Evolutionary conservation across 164 flowering plant species (phyloP).

Genomic region (Pachysandra terminalis): DNA sequence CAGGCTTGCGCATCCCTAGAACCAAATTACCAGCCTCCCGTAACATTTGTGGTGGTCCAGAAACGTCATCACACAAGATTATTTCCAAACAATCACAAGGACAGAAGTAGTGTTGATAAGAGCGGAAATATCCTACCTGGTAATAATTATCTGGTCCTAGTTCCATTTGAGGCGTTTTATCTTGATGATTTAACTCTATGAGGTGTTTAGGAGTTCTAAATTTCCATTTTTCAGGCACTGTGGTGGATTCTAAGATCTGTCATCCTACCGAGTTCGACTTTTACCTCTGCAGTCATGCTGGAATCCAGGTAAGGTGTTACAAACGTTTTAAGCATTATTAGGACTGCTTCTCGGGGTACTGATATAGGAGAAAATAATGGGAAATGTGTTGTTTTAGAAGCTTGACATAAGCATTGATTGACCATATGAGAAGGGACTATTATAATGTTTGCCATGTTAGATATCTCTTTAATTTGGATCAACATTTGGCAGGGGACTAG

Average conservation of each 20-base stretch:
- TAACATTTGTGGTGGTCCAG: slow-evolving; percentile 45
- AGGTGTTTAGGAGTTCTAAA: neutral
- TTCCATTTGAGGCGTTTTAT: neutral
- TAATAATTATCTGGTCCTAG: neutral
- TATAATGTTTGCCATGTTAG: too few species aligned
- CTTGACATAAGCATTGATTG: neutral
- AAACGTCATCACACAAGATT: slow-evolving; percentile 47
- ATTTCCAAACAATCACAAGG: slow-evolving; percentile 34
- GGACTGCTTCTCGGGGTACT: too few species aligned
- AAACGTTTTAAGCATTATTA: too few species aligned
- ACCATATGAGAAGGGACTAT: neutral
- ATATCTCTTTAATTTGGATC: neutral
- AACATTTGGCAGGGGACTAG: slow-evolving; percentile 60
- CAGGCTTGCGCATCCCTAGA: slow-evolving; percentile 43
- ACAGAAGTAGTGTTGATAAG: slow-evolving; percentile 29
- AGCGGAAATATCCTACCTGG: slow-evolving; percentile 27
- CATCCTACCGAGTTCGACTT: slow-evolving; percentile 69
- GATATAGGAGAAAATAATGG: neutral
- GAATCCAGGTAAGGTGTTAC: slow-evolving; percentile 42
- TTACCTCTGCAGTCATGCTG: slow-evolving; percentile 64
- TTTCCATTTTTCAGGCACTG: slow-evolving; percentile 43
- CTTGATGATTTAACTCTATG: neutral
- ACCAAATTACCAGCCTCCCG: slow-evolving; percentile 38
- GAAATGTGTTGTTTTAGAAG: neutral
- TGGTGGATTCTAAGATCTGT: slow-evolving; percentile 64